Conservation (phyloP, 2,329 filamentous ascomycete genomes). For the Reticulascus tulasneorum region DNA sequence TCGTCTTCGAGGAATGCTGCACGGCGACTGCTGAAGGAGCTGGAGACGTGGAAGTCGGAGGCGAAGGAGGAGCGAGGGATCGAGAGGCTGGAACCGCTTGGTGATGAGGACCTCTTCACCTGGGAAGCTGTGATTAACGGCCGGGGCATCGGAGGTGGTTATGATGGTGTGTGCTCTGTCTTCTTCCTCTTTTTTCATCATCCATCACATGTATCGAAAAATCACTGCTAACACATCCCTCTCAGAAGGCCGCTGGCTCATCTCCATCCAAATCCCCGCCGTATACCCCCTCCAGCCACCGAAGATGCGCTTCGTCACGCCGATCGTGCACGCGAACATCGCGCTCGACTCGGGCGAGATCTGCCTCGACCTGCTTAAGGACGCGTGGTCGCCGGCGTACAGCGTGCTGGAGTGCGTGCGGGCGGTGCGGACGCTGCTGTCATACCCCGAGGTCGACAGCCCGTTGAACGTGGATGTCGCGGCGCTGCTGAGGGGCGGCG, state of each 20-base stretch:
- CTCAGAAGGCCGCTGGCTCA: constrained; percentile 72
- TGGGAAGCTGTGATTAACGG: constrained; percentile 61
- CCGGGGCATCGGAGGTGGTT: constrained; percentile 49
- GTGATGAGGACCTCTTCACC: constrained; percentile 50
- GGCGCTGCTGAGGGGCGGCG: constrained; percentile 63
- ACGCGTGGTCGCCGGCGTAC: constrained; percentile 82
- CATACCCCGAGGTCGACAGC: constrained; percentile 65
- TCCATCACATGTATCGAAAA: not conserved
- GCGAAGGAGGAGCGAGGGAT: constrained; percentile 47
- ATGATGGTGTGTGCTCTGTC: constrained; percentile 43
- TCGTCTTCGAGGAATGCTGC: constrained; percentile 40
- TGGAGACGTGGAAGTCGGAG: constrained; percentile 50
- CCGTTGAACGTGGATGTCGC: constrained; percentile 79
- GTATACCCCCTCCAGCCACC: constrained; percentile 79
- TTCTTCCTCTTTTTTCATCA: not conserved
- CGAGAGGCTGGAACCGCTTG: constrained; percentile 53
- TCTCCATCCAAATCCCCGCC: constrained; percentile 70
- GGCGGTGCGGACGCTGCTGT: constrained; percentile 66
- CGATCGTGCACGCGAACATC: constrained; percentile 80
- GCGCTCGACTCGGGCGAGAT: constrained; percentile 75
- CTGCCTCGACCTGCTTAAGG: constrained; percentile 80
- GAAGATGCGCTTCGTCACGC: constrained; percentile 74
- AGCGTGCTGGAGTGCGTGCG: constrained; percentile 72
- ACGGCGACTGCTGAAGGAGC: constrained; percentile 55
- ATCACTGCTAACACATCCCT: not conserved